Conservation (phyloP, 2,329 filamentous ascomycete genomes). For the Cercospora sojina region DNA sequence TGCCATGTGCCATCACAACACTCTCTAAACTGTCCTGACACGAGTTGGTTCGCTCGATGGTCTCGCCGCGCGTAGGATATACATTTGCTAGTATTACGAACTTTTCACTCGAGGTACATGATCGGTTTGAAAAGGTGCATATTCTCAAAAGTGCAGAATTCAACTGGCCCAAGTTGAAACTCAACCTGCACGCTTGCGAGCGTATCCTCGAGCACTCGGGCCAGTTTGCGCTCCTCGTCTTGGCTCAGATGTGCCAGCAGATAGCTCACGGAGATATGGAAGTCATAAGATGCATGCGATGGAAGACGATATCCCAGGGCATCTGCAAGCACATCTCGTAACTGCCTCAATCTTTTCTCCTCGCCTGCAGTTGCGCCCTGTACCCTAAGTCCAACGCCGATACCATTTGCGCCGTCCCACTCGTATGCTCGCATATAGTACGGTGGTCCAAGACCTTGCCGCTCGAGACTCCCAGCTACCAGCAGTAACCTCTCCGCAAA, state of each 20-base stretch:
- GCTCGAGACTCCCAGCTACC: background rate
- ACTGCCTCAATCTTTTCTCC: background rate
- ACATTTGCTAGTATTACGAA: too few species aligned
- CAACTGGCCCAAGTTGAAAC: constrained; percentile 2
- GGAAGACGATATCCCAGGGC: background rate
- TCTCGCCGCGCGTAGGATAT: too few species aligned
- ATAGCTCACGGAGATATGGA: constrained; percentile 3
- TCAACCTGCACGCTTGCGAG: background rate
- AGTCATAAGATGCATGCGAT: background rate
- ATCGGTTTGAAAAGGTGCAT: background rate
- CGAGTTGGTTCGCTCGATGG: too few species aligned
- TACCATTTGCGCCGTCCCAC: background rate
- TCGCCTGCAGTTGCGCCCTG: background rate
- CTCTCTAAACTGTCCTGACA: too few species aligned
- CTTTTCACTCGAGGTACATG: background rate
- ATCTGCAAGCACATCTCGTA: constrained; percentile 7
- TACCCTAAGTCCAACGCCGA: background rate
- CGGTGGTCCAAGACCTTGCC: background rate
- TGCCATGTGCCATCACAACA: too few species aligned
- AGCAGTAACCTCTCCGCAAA: background rate
- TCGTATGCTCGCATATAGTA: background rate
- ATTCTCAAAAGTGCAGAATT: constrained; percentile 1
- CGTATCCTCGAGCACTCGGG: background rate
- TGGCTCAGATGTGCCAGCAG: background rate
- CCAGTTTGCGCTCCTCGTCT: background rate